Evolutionary conservation across 768 basidiomycete genomes (phyloP).

Genomic region (Panellus pusillus): DNA sequence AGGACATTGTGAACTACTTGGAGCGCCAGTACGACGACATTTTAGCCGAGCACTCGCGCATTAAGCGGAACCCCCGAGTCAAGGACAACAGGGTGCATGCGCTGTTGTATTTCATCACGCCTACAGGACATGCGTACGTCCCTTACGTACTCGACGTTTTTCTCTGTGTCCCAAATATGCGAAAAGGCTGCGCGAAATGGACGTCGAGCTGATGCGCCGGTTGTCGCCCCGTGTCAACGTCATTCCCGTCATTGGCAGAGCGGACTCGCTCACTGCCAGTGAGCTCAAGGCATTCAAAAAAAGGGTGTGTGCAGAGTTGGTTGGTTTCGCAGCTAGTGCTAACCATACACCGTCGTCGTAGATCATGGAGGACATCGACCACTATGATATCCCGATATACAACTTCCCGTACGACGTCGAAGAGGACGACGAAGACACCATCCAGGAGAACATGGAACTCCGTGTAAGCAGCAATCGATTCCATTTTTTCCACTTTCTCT

Average conservation of each 20-base stretch:
- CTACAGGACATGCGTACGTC: constrained; percentile 81
- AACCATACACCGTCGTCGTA: constrained; percentile 24
- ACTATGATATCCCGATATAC: constrained; percentile 88
- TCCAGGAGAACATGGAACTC: constrained; percentile 87
- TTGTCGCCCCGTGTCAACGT: constrained; percentile 91
- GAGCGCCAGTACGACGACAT: constrained; percentile 94
- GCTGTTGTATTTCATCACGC: constrained; percentile 87
- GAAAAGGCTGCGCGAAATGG: constrained; percentile 78
- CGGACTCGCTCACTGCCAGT: constrained; percentile 79
- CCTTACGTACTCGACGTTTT: neutral
- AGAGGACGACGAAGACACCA: constrained; percentile 92
- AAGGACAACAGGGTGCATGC: constrained; percentile 88
- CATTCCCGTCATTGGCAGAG: constrained; percentile 88
- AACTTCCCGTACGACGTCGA: constrained; percentile 95
- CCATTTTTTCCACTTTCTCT: neutral
- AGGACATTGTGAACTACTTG: constrained; percentile 83
- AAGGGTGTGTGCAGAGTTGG: constrained; percentile 36
- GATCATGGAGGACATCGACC: constrained; percentile 93
- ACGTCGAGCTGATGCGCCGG: constrained; percentile 89
- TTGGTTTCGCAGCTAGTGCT: neutral
- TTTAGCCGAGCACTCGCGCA: constrained; percentile 82
- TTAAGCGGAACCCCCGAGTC: constrained; percentile 92
- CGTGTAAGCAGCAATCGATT: constrained; percentile 44
- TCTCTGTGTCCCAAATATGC: too few relatives aligned
- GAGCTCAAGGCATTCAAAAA: constrained; percentile 87